Evolutionary conservation across 2,329 filamentous ascomycete genomes (phyloP), one percentile per base, ranked within the genome.

Genomic region (Claviceps sp.): DNA sequence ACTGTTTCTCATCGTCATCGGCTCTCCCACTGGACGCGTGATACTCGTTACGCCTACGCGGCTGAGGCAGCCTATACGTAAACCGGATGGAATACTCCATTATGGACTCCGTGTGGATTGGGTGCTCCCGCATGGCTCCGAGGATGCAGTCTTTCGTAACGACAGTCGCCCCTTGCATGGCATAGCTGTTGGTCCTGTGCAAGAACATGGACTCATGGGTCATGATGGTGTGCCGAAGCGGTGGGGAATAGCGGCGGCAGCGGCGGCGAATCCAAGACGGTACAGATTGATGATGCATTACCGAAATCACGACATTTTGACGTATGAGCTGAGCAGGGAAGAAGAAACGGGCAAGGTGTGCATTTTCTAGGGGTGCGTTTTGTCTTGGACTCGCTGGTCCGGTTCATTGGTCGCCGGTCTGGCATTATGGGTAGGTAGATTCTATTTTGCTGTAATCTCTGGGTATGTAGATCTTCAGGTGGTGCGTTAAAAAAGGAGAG

Each of bases 221-320:
- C 26, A 43, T 34, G 59, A 22, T 22, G 20, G 20, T 22, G 42
- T 11, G 37, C 54, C 52, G 17, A 55, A 58, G 29, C 46, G 51
- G 51, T 47, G 55, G 39, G 55, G 59, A 34, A 34, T 34, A 34
- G 29, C 29, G 29, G 29, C 29, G 9, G 29, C 29, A 50, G 54
- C 59, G 7, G 55, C 59, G 8, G 55, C 61, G 36, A 56, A 61
- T 36, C 64, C 70, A 53, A 70, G 71, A 56, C 72, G 77, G 52
- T 89, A 83, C 74, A 71, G 84, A 53, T 57, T 91, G 52, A 76
- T 91, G 62, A 66, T 90, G 64, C 81, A 86, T 62, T 90, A 84
- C 62, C 75, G 76, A 53, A 80, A 88, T 64, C 80, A 86, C 59
- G 77, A 77, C 2, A 76, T 90, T 29, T 61, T 88, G 56, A 82